These are phyloP conservation scores for Cyberlindnera americana DNA, from an alignment of 805 yeast species.

Conservation along the genomic window DNA sequence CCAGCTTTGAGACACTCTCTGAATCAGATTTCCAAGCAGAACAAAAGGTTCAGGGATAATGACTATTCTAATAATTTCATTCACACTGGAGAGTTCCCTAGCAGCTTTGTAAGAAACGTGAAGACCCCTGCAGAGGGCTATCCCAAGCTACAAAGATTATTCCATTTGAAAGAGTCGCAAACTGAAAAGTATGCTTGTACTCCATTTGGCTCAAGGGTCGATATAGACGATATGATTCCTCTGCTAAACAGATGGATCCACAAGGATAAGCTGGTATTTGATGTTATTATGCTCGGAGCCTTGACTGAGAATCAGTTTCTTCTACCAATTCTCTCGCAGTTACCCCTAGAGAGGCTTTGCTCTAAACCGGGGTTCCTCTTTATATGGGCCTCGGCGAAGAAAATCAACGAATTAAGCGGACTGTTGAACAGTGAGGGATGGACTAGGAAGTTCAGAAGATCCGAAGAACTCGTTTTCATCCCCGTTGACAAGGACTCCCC, in stretches of 20 bases:
- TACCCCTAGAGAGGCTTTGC: conserved; percentile 71
- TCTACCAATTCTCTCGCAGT: conserved; percentile 52
- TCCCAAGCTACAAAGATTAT: conserved; percentile 72
- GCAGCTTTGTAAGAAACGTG: conserved; percentile 60
- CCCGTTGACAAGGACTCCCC: conserved; percentile 65
- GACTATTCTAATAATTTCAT: conserved; percentile 72
- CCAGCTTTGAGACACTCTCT: too few species aligned
- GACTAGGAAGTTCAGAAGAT: conserved; percentile 75
- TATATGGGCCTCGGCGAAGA: conserved; percentile 81
- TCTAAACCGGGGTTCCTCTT: conserved; percentile 84
- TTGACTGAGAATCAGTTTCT: conserved; percentile 70
- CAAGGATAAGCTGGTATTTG: conserved; percentile 61
- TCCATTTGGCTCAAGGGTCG: conserved; percentile 64
- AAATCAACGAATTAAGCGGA: conserved; percentile 59
- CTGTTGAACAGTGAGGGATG: conserved; percentile 49
- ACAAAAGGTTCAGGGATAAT: conserved; percentile 43
- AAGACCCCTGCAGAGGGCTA: conserved; percentile 74
- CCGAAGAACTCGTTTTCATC: conserved; percentile 84
- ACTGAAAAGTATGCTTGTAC: conserved; percentile 47
- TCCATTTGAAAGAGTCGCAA: conserved; percentile 61
- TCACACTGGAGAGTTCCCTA: conserved; percentile 61
- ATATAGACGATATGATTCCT: conserved; percentile 49
- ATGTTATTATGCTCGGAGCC: conserved; percentile 90
- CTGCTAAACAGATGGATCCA: conserved; percentile 60
- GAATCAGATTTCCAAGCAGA: too few species aligned